Conservation (phyloP, 2,329 filamentous ascomycete species). For the Penicillium sp. region DNA sequence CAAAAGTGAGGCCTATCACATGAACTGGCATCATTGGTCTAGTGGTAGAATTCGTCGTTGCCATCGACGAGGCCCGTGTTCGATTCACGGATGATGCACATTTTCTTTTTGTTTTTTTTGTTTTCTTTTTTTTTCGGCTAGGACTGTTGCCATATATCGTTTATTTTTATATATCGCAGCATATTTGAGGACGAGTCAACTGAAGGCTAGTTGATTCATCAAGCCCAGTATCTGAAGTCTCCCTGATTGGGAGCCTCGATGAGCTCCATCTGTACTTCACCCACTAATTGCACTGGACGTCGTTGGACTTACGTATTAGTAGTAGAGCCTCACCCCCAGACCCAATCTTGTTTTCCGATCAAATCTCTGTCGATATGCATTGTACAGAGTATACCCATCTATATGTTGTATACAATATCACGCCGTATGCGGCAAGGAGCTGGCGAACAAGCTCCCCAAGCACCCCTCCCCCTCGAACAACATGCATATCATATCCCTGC, state of each 20-base stretch:
- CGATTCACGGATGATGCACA: conserved; percentile 49
- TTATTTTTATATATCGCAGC: no score
- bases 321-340: background rate
- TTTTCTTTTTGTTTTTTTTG: background rate
- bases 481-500: background rate
- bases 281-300: background rate
- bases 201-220: no score
- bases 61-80: conserved; percentile 50
- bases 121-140: no score
- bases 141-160: no score
- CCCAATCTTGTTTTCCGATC: no score
- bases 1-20: background rate
- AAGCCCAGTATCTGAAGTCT: no score
- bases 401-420: background rate
- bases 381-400: no score
- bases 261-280: no score
- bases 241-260: no score
- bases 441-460: background rate
- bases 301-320: background rate
- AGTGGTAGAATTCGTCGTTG: conserved; percentile 49
- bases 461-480: background rate
- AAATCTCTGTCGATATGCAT: no score
- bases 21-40: conserved; percentile 43
- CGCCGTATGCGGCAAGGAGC: background rate
- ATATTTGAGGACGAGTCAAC: no score